A percentile compares a stretch with the other conserved stretches of the same genome.
phyloP scores from a whole-genome alignment of 441 rosid genomes.

The Pelargonium citronellum region DNA sequence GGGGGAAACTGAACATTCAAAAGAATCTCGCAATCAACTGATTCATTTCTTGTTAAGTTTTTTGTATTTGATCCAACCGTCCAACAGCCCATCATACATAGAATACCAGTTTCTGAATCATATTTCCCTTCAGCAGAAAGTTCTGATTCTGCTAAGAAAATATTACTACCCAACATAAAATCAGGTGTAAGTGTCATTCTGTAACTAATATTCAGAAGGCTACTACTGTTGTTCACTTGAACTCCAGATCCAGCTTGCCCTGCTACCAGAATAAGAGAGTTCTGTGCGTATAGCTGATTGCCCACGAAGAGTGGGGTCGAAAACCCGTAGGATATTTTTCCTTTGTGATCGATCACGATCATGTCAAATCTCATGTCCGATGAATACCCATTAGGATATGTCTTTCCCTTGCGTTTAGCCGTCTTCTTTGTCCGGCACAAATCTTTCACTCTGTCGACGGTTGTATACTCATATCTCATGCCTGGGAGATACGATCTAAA shows the following conservation, averaged over 20 bases:
- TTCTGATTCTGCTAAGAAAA: slow-evolving; percentile 28
- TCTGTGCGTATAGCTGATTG: slow-evolving; percentile 31
- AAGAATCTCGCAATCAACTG: slow-evolving; percentile 55
- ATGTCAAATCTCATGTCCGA: slow-evolving; percentile 65
- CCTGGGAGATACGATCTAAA: slow-evolving; percentile 31
- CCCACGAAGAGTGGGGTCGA: slow-evolving; percentile 65
- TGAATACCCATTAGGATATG: slow-evolving; percentile 52
- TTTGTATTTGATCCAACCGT: slow-evolving; percentile 22
- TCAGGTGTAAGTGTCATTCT: slow-evolving; percentile 30
- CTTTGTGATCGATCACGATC: slow-evolving; percentile 38
- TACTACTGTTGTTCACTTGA: slow-evolving; percentile 27
- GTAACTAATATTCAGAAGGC: slow-evolving; percentile 64
- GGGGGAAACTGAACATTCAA: slow-evolving; percentile 56
- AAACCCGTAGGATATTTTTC: slow-evolving; percentile 40
- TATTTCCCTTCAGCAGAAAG: slow-evolving; percentile 80
- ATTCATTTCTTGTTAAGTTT: slow-evolving; percentile 20
- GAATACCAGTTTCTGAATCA: slow-evolving; percentile 48
- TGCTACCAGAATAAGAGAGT: background rate
- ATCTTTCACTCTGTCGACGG: slow-evolving; percentile 33
- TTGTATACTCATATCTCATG: slow-evolving; percentile 50
- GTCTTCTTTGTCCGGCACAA: slow-evolving; percentile 35
- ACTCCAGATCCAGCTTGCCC: slow-evolving; percentile 18
- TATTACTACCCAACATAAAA: slow-evolving; percentile 24
- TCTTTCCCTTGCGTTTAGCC: slow-evolving; percentile 38
- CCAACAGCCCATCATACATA: slow-evolving; percentile 88